Base-by-base conservation (phyloP, 495 filamentous ascomycete species). In the Aeminium ludgeri region DNA sequence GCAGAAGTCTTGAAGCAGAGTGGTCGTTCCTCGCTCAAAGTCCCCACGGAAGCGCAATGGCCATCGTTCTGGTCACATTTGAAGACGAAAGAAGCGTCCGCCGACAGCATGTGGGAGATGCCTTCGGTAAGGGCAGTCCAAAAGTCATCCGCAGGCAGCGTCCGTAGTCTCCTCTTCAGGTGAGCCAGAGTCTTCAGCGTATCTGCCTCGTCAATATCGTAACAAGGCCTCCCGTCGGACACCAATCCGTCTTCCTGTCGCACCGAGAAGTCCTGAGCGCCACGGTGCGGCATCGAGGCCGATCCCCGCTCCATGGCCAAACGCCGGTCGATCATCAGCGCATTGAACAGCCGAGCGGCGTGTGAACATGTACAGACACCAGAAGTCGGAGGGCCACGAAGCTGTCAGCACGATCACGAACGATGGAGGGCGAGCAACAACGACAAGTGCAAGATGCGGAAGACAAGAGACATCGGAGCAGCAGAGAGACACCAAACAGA, bases 51-150 rank as follows among this genome's bases (percentile, higher is more conserved):
- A 34, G 63, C 44, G 56, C 63, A 54, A 48, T 72, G 58, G 30
- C 81, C 78, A 41, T 73, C 72, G 20, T 66, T 63, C 29, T 74
- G 63, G 30, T 80, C 70, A 34, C 74, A 60, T 44, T 80, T 79
- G 16, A 74, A 69, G 36, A 83, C 72, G 45, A 86, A 84, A 2
- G 69, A 70, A 60, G 74, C 81, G 53, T 86, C 80, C 11, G 80
- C 67, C 34, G 69, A 69, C 35, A 66, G 65, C 36, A 84, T 72
- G 10, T 60, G 63, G 25, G 77, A 69, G 50, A 83, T 63, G 20
- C 71, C 74, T 54, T 80, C 72, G 64, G 81, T 73, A 29, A 83
- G 53, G 30, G 70, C 56, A 43, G 61, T 63, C 79, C 78, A 85
- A 54, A 85, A 82, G 30, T 70, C 65, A 35, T 73, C 69, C 3